Base-by-base conservation (phyloP, 2,329 filamentous ascomycete species). In the Dactylellina parvicollis region DNA sequence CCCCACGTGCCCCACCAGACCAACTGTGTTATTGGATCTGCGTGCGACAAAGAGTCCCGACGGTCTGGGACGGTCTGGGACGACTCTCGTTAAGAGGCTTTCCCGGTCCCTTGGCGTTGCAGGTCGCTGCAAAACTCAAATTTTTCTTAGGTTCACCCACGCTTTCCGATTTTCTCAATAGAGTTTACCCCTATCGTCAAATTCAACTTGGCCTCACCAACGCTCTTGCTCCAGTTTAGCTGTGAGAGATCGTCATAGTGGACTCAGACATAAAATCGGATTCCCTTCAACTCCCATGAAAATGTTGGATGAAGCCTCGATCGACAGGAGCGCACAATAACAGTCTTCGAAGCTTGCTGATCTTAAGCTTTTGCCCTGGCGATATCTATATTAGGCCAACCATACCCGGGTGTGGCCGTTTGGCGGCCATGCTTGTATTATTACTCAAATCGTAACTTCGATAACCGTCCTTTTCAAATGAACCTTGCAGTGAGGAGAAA, bases 41-140 rank as follows among this genome's bases (percentile, higher is more conserved):
- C 38, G 40, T 60, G 54, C 54, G 57, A 52, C 24, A 54, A n/a
- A 50, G 7, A 14, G 28, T 18, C 69, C 67, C 69, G 60, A 73
- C 46, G 52, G 60, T 49, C 56, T 73, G 69, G 69, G 60, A 73
- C 46, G 52, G 60, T 49, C 56, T 73, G 69, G 69, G 61, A 55
- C 60, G 60, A 47, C 60, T 73, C 60, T 73, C 69, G 69, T 66
- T 66, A 73, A 73, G 28, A 22, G 16, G 44, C 14, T 52, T 34
- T 64, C 49, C 56, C 26, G 34, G 67, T 38, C 34, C 36, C 69
- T 73, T 73, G 54, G 60, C 60, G 60, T 56, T 50, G 54, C 54
- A 55, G 46, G 18, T 46, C 32, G 26, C 10, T 30, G 20, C 32
- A 38, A 64, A 62, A 42, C 49, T 55, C 34, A 50, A 47, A 52